Evolutionary conservation across 768 basidiomycete species (phyloP).

Genomic region (Boletus vermiculosoides): DNA sequence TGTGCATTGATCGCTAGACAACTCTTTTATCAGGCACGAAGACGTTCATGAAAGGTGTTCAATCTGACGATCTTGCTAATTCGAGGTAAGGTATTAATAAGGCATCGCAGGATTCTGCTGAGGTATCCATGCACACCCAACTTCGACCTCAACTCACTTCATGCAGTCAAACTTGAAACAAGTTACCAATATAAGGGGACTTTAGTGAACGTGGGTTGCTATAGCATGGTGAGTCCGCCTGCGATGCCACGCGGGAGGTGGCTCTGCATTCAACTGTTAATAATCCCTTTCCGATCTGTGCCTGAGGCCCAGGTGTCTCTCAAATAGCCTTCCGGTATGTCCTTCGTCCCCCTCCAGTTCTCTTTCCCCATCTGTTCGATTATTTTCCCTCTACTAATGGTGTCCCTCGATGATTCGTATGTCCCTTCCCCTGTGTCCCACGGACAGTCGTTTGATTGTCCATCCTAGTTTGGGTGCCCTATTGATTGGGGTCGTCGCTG

Average conservation of each 20-base stretch:
- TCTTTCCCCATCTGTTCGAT: not conserved
- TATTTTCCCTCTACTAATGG: conserved; percentile 5
- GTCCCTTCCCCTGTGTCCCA: conserved; percentile 5
- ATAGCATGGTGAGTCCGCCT: no score
- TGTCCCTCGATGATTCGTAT: conserved; percentile 36
- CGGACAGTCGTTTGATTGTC: not conserved
- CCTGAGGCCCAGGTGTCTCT: not conserved
- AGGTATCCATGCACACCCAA: not conserved
- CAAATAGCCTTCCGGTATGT: conserved; percentile 3
- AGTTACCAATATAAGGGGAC: no score
- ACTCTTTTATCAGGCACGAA: not conserved
- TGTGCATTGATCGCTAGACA: not conserved
- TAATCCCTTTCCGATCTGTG: not conserved
- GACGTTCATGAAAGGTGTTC: not conserved
- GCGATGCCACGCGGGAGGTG: no score
- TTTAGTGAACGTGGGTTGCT: no score
- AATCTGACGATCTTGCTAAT: not conserved
- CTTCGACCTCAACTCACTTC: not conserved
- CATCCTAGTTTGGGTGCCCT: conserved; percentile 46
- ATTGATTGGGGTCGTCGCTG: conserved; percentile 48
- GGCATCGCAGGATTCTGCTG: not conserved
- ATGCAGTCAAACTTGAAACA: no score
- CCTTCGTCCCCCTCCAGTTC: not conserved
- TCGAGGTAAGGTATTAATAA: not conserved
- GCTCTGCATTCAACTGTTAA: not conserved